phyloP scores from a whole-genome alignment of 108 stramenopile species.

The Asterionellopsis glacialis region DNA sequence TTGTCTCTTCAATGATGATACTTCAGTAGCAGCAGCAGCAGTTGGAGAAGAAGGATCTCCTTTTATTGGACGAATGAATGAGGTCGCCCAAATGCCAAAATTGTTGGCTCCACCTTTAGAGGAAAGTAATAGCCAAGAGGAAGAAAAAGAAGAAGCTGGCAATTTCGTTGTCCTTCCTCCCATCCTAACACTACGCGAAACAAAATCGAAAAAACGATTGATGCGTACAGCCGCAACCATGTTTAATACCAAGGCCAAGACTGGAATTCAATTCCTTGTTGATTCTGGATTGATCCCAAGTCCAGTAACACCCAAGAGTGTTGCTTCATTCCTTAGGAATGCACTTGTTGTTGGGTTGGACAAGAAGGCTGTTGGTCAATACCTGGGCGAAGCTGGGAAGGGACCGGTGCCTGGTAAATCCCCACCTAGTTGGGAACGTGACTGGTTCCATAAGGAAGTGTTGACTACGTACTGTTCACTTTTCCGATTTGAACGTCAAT shows the following conservation, averaged over 20 bases:
- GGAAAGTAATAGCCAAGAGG: not conserved
- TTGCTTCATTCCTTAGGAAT: slow-evolving; percentile 85
- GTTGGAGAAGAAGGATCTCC: slow-evolving; percentile 21
- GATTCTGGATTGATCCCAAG: slow-evolving; percentile 55
- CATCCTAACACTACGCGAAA: slow-evolving; percentile 16
- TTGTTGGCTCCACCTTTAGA: not conserved
- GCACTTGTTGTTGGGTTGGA: slow-evolving; percentile 86
- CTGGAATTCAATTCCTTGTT: slow-evolving; percentile 69
- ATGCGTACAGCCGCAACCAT: slow-evolving; percentile 64
- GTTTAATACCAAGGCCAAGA: slow-evolving; percentile 75
- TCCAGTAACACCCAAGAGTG: slow-evolving; percentile 72
- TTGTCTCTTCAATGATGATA: slow-evolving; percentile 55
- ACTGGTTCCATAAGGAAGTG: slow-evolving; percentile 88
- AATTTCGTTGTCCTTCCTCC: not conserved
- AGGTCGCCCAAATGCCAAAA: not conserved
- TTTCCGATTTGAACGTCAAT: slow-evolving; percentile 86
- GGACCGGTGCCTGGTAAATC: slow-evolving; percentile 43
- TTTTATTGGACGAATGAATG: not conserved
- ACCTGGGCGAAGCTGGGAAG: slow-evolving; percentile 87
- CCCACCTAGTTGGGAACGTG: slow-evolving; percentile 66
- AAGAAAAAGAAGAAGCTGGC: not conserved
- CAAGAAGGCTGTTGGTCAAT: slow-evolving; percentile 84
- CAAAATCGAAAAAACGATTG: slow-evolving; percentile 64
- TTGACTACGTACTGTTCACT: slow-evolving; percentile 61
- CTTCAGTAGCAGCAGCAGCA: not conserved